phyloP scores from a whole-genome alignment of 164 flowering plant species.

The Liquidambar formosana region DNA sequence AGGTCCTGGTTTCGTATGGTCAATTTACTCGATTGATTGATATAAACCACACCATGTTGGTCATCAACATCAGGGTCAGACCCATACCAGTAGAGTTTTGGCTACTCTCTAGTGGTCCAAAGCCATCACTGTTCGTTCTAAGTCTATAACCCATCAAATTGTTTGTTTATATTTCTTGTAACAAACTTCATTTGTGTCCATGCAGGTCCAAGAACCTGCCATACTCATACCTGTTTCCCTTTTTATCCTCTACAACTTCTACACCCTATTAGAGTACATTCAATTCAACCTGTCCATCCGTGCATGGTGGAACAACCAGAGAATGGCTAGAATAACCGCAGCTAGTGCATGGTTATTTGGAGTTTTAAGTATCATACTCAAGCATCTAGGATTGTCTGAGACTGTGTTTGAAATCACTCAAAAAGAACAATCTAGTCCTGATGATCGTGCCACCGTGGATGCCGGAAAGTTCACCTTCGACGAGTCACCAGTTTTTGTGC shows the following conservation, averaged over 20 bases:
- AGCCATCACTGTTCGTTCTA: too few species aligned
- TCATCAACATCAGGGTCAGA: too few species aligned
- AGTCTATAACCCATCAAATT: too few species aligned
- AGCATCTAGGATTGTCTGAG: conserved; percentile 47
- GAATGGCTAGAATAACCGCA: conserved; percentile 35
- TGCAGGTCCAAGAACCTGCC: conserved; percentile 43
- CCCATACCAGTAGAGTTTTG: too few species aligned
- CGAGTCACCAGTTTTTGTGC: conserved; percentile 45
- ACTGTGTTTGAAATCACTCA: conserved; percentile 47
- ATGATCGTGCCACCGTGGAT: neutral
- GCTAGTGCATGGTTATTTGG: conserved; percentile 45
- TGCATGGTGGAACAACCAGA: conserved; percentile 59
- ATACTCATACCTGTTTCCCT: conserved; percentile 24
- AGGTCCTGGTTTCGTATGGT: too few species aligned
- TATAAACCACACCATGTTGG: too few species aligned
- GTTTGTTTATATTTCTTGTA: neutral
- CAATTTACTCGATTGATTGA: too few species aligned
- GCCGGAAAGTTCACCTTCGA: conserved; percentile 45
- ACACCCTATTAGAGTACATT: conserved; percentile 39
- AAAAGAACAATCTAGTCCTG: conserved; percentile 28
- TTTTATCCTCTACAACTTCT: conserved; percentile 28
- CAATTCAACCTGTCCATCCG: conserved; percentile 24
- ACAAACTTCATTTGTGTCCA: too few species aligned
- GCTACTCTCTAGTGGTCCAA: too few species aligned
- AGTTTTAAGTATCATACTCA: conserved; percentile 22